These are phyloP conservation scores for Coemansia sp. DNA, from an alignment of 192 early-diverging fungal genomes.

Conservation along the genomic window DNA sequence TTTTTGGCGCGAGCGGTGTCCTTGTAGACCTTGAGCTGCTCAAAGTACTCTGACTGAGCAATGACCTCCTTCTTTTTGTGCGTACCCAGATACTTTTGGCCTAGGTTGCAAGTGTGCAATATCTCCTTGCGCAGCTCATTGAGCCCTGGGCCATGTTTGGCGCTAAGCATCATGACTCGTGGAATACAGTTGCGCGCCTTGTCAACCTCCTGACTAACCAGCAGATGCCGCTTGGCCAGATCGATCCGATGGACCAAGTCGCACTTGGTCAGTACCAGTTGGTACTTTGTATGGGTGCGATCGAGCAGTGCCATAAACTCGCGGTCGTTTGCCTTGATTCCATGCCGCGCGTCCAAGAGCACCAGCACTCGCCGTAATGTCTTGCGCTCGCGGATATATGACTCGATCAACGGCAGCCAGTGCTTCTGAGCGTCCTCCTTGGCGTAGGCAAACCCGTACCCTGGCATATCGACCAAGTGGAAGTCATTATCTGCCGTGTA, in stretches of 20 bases:
- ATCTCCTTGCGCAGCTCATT: constrained; percentile 74
- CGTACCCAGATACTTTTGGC: constrained; percentile 53
- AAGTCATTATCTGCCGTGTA: constrained; percentile 66
- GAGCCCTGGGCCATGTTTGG: constrained; percentile 61
- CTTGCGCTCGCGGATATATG: constrained; percentile 62
- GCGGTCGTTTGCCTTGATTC: constrained; percentile 56
- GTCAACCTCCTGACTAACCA: constrained; percentile 54
- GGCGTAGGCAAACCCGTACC: constrained; percentile 80
- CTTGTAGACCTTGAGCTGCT: constrained; percentile 49
- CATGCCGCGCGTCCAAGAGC: constrained; percentile 79
- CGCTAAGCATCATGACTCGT: constrained; percentile 67
- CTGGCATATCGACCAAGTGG: constrained; percentile 79
- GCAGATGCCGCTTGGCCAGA: constrained; percentile 64
- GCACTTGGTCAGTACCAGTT: constrained; percentile 68
- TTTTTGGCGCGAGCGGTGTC: constrained; percentile 38
- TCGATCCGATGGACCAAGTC: constrained; percentile 66
- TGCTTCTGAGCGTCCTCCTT: constrained; percentile 59
- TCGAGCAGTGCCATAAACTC: constrained; percentile 53
- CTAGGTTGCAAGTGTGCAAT: constrained; percentile 56
- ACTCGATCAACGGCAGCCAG: constrained; percentile 73
- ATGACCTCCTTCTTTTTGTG: constrained; percentile 50
- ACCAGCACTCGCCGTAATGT: constrained; percentile 67
- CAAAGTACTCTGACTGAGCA: constrained; percentile 41
- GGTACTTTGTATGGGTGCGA: constrained; percentile 44
- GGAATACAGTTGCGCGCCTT: constrained; percentile 44